Evolutionary conservation across 306 rosid genomes (phyloP).

Genomic region (Begonia fuchsioides): DNA sequence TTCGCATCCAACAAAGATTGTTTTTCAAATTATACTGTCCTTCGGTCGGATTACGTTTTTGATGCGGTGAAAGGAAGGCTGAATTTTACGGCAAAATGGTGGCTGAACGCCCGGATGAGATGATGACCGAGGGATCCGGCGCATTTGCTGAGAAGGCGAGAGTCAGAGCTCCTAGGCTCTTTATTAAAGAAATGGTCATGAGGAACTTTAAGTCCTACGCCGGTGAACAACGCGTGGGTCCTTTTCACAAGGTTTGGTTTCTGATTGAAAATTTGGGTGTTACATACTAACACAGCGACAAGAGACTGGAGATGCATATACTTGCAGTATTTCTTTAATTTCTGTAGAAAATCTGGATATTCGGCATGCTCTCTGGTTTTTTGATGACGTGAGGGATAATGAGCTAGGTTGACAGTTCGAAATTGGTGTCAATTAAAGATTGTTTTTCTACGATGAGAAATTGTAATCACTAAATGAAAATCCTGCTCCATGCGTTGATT

Average conservation of each 20-base stretch:
- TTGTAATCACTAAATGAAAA: too few species aligned
- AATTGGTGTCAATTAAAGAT: too few species aligned
- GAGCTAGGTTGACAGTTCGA: too few species aligned
- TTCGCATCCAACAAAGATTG: too few species aligned
- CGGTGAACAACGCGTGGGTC: constrained; percentile 92
- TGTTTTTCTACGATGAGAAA: too few species aligned
- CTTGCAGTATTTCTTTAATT: not conserved
- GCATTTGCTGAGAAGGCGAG: constrained; percentile 16
- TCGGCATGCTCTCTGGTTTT: too few species aligned
- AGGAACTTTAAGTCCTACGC: constrained; percentile 90
- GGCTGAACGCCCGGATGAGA: constrained; percentile 28
- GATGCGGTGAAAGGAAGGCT: too few species aligned
- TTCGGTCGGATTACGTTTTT: too few species aligned
- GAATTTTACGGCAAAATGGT: constrained; percentile 5
- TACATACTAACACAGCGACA: not conserved
- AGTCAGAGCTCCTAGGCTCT: constrained; percentile 49
- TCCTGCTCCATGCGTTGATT: too few species aligned
- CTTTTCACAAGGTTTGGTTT: constrained; percentile 74
- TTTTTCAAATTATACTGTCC: too few species aligned
- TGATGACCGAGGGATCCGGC: constrained; percentile 16
- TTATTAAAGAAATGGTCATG: constrained; percentile 89
- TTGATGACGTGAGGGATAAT: too few species aligned
- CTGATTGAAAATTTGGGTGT: constrained; percentile 10
- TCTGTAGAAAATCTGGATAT: too few species aligned
- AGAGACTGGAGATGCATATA: not conserved